These are phyloP conservation scores for Monosporascus sp. DNA, from an alignment of 2,329 filamentous ascomycete species.

Conservation along the genomic window DNA sequence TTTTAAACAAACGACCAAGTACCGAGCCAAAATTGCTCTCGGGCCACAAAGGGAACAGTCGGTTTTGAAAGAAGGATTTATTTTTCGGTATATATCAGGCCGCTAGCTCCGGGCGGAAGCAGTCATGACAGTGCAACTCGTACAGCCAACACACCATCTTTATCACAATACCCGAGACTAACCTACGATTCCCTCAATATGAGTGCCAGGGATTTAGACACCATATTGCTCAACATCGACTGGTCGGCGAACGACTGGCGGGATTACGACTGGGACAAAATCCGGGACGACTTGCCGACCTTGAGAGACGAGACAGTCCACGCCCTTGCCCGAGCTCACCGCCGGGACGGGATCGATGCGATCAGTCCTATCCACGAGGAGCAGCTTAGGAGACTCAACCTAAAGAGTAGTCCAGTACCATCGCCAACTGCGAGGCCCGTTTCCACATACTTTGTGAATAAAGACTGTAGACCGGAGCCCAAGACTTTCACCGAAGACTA, in stretches of 20 bases:
- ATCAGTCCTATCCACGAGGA: background rate
- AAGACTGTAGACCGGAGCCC: background rate
- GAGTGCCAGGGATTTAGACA: background rate
- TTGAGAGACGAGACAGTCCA: background rate
- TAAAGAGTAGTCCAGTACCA: background rate
- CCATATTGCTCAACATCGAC: background rate
- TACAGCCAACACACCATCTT: background rate
- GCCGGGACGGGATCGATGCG: background rate
- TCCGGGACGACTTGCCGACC: background rate
- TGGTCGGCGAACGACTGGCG: background rate
- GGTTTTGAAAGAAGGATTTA: too few relatives aligned
- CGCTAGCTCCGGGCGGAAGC: too few relatives aligned
- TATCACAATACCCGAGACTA: background rate
- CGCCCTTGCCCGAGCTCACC: background rate
- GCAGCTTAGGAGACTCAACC: background rate
- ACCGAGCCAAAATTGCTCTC: too few relatives aligned
- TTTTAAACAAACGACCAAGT: too few relatives aligned
- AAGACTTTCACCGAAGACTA: background rate
- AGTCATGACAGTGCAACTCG: too few relatives aligned
- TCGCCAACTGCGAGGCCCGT: background rate
- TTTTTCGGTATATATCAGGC: too few relatives aligned
- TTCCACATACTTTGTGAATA: background rate
- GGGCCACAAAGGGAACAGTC: too few relatives aligned
- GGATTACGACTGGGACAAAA: background rate
- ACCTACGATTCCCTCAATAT: background rate